phyloP scores from a whole-genome alignment of 345 rosid genomes.

The Moringa oleifera region DNA sequence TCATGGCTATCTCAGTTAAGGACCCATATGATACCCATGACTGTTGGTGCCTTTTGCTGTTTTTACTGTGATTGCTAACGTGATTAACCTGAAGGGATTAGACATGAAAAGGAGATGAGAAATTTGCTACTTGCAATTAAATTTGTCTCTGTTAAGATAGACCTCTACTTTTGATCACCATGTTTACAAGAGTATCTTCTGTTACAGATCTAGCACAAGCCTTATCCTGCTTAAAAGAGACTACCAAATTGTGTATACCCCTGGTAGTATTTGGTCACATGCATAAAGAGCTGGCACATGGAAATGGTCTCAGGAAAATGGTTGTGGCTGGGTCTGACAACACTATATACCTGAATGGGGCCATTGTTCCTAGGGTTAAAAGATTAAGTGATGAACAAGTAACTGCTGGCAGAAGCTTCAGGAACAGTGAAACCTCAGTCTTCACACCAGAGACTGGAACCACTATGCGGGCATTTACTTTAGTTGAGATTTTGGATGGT shows the following conservation, averaged over 20 bases:
- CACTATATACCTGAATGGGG: slow-evolving; percentile 66
- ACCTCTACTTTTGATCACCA: not conserved
- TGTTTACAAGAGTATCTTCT: slow-evolving; percentile 16
- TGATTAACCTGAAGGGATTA: slow-evolving; percentile 5
- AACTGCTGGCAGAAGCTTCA: slow-evolving; percentile 3
- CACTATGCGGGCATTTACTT: slow-evolving; percentile 59
- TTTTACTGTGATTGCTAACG: not conserved
- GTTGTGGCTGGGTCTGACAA: slow-evolving; percentile 42
- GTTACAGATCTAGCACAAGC: slow-evolving; percentile 75
- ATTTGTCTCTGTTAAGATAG: slow-evolving; percentile 3
- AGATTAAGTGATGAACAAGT: slow-evolving; percentile 12
- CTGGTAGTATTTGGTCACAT: slow-evolving; percentile 87
- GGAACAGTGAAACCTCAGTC: slow-evolving; percentile 8
- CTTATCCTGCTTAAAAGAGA: slow-evolving; percentile 51
- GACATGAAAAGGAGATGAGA: not conserved
- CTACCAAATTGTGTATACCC: slow-evolving; percentile 30
- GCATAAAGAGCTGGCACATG: slow-evolving; percentile 68
- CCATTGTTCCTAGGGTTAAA: slow-evolving; percentile 72
- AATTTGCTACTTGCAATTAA: not conserved
- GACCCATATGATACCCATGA: too few relatives aligned
- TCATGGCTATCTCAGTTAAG: not conserved
- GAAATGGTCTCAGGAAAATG: slow-evolving; percentile 71
- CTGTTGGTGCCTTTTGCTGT: not conserved
- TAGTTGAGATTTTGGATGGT: slow-evolving; percentile 54
- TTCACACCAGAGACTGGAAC: slow-evolving; percentile 26